Evolutionary conservation across 2,329 filamentous ascomycete species (phyloP), one percentile per base, ranked within the genome.

Genomic region (Colletotrichum aenigma): DNA sequence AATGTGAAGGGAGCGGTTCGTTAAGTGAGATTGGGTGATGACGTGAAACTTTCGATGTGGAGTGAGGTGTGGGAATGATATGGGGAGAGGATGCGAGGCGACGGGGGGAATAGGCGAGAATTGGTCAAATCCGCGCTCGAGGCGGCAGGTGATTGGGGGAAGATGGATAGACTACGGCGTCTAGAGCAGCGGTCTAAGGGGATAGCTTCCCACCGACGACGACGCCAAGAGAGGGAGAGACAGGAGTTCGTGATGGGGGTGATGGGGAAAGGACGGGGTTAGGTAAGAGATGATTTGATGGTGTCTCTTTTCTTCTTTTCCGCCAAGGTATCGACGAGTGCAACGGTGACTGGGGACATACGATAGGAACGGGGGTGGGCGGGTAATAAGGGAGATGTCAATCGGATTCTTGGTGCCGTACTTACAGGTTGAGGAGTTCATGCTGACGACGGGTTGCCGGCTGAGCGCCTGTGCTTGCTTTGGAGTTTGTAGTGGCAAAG

Each of bases 41-140:
- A 76, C 70, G 74, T 76, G 74, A 76, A 74, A 76, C 74, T 48
- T 21, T 30, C 18, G 36, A 30, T 74, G 74, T 76, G 74, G 74
- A 76, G 70, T 61, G 65, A 34, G 15, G 30, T 52, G 74, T 68
- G 70, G 74, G 70, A 55, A 69, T 65, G 48, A 66, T 69, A 26
- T 71, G 65, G 64, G 30, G 71, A 71, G 58, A 18, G 58, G 64
- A 60, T 36, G 32, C n/a, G 36, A 38, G 34, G 64, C 16, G 24
- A 52, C 56, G 32, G 71, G 72, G 73, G 73, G 34, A 16, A 52
- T 36, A 30, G 61, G 24, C 18, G 55, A 48, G 52, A 56, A 62
- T 55, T 62, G 62, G 28, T 52, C 36, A 36, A 65, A 32, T 58
- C 28, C 36, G 15, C 68, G 15, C 52, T 66, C 34, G 62, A 48